phyloP scores from a whole-genome alignment of 1,139 yeast species.

The Protomyces inundatus region DNA sequence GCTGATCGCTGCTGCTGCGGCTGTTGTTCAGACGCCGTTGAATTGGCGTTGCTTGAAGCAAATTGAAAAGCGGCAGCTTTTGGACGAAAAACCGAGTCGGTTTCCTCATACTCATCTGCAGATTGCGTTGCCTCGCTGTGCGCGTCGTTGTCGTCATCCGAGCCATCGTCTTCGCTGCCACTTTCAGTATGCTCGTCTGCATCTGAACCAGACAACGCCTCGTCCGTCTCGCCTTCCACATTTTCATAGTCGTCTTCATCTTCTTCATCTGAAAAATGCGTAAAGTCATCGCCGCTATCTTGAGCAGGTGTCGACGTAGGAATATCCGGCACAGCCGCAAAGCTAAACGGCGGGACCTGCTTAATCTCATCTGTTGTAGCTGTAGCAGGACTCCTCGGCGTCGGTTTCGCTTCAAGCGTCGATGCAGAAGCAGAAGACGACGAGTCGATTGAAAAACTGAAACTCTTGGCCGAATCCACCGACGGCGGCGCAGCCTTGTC shows the following conservation, averaged over 20 bases:
- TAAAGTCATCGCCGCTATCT: neutral
- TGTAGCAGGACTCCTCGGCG: neutral
- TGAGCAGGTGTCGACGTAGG: neutral
- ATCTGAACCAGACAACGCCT: neutral
- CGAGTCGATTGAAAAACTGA: neutral
- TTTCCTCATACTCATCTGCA: neutral
- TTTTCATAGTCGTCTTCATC: neutral
- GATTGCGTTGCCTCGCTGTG: neutral
- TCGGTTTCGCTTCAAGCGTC: neutral
- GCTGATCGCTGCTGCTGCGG: neutral
- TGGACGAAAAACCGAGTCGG: neutral
- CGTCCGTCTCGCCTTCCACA: neutral
- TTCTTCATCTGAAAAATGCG: neutral
- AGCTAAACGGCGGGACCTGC: constrained; percentile 2
- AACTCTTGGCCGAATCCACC: neutral
- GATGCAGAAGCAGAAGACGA: neutral
- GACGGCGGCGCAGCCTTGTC: neutral
- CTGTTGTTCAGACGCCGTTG: neutral
- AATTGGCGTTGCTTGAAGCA: neutral
- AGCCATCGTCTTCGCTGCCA: neutral
- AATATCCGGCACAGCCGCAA: neutral
- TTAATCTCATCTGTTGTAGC: neutral
- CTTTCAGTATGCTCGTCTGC: neutral
- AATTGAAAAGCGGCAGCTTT: constrained; percentile 9
- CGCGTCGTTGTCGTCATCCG: neutral